phyloP scores from a whole-genome alignment of 225 moss, liverwort and hornwort species.

The Physcomitrium patens region DNA sequence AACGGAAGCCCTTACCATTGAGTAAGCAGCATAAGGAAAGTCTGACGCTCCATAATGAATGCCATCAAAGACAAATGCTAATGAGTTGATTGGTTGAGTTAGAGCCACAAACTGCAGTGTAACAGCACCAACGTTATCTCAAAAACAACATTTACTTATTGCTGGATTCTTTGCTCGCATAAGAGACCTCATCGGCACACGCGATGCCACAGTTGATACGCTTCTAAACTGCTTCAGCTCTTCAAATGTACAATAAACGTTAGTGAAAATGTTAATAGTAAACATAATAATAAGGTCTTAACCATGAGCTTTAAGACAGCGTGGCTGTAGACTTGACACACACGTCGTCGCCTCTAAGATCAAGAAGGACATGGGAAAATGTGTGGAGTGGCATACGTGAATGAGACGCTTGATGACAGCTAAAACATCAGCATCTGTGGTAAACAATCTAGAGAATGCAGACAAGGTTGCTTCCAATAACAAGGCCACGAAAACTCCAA shows the following conservation, averaged over 20 bases:
- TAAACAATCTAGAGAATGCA: constrained; percentile 67
- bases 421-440: constrained; percentile 55
- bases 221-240: not conserved
- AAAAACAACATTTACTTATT: not conserved
- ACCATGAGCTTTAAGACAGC: not conserved
- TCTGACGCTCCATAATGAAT: constrained; percentile 80
- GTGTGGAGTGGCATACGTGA: constrained; percentile 42
- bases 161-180: not conserved
- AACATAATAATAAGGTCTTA: not conserved
- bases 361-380: not conserved
- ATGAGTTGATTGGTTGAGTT: constrained; percentile 79
- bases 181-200: not conserved
- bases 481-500: constrained; percentile 63
- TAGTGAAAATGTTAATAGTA: not conserved
- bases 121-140: not conserved
- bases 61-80: constrained; percentile 87
- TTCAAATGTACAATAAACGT: not conserved
- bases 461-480: constrained; percentile 51
- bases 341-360: not conserved
- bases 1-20: constrained; percentile 46
- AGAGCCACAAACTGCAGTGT: constrained; percentile 62
- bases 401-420: constrained; percentile 61
- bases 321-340: not conserved
- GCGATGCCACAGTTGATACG: not conserved
- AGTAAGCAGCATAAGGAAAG: constrained; percentile 71